These are phyloP conservation scores for Haplosporangium gracile DNA, from an alignment of 192 early-diverging fungal species.

Conservation along the genomic window DNA sequence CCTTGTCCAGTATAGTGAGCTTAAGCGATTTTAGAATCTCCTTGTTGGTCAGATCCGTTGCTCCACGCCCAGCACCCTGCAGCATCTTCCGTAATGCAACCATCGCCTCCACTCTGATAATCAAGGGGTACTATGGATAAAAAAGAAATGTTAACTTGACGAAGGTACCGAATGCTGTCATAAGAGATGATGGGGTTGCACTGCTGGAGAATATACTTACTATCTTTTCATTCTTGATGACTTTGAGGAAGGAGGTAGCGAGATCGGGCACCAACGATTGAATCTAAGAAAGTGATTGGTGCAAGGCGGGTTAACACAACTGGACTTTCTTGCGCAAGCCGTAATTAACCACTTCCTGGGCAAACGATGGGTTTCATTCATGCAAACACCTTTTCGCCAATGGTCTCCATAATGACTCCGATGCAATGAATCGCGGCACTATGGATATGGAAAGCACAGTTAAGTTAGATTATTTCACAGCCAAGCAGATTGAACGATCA, in stretches of 20 bases:
- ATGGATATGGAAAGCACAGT: not conserved
- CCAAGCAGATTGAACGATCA: not conserved
- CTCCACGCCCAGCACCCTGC: conserved; percentile 80
- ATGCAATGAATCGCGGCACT: conserved; percentile 84
- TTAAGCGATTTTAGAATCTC: conserved; percentile 80
- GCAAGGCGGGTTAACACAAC: not conserved
- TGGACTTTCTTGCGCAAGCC: not conserved
- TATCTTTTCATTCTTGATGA: conserved; percentile 72
- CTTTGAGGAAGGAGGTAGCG: conserved; percentile 69
- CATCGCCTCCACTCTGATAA: conserved; percentile 78
- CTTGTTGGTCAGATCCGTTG: conserved; percentile 74
- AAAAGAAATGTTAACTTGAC: not conserved
- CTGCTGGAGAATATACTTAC: conserved; percentile 47
- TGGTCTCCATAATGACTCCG: conserved; percentile 82
- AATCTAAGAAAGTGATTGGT: conserved; percentile 45
- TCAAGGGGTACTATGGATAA: conserved; percentile 58
- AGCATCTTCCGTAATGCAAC: conserved; percentile 74
- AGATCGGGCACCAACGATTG: conserved; percentile 80
- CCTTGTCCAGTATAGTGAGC: conserved; percentile 77
- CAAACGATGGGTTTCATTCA: not conserved
- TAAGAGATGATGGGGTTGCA: not conserved
- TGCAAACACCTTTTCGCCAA: conserved; percentile 75
- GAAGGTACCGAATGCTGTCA: too few species aligned
- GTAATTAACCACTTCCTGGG: not conserved
- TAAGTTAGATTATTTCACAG: not conserved